A percentile compares a stretch with the other conserved stretches of the same genome.
These are phyloP conservation scores for Rhodotorula babjevae DNA, from an alignment of 768 basidiomycete species.

Conservation along the genomic window DNA sequence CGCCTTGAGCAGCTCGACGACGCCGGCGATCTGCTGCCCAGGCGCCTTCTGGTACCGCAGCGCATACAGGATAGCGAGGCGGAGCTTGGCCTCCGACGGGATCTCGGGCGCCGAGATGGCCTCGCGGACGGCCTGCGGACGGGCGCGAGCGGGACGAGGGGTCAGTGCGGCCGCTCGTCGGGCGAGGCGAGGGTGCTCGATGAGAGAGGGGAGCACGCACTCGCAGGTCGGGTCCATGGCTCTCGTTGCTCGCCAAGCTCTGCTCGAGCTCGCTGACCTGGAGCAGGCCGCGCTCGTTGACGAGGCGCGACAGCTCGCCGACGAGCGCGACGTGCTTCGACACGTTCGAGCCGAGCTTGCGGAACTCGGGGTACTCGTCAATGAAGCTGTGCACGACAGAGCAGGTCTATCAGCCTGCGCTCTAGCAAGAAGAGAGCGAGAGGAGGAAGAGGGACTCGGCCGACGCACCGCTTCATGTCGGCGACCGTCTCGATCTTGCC, in stretches of 20 bases:
- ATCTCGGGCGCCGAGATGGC: conserved; percentile 65
- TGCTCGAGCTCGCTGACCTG: conserved; percentile 94
- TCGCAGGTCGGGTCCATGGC: conserved; percentile 70
- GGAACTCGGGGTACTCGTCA: conserved; percentile 96
- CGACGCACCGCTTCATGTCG: conserved; percentile 73
- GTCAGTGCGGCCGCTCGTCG: no score
- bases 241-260: conserved; percentile 85
- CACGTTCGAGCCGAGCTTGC: conserved; percentile 93
- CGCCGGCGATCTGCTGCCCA: conserved; percentile 66
- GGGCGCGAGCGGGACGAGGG: no score
- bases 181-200: no score
- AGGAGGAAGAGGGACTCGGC: not conserved
- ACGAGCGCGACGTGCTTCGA: conserved; percentile 97
- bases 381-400: conserved; percentile 50
- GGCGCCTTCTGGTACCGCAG: conserved; percentile 89
- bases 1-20: conserved; percentile 49
- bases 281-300: conserved; percentile 75
- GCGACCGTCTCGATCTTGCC: conserved; percentile 83
- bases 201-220: conserved; percentile 50
- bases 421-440: not conserved
- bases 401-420: not conserved
- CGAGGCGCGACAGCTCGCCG: conserved; percentile 86
- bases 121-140: conserved; percentile 68
- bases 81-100: conserved; percentile 74
- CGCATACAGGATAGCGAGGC: conserved; percentile 85